Percentiles rank a stretch among this genome's conserved stretches.
These are phyloP conservation scores for Vitis labrusca DNA, from an alignment of 164 flowering plant genomes.

Conservation along the genomic window DNA sequence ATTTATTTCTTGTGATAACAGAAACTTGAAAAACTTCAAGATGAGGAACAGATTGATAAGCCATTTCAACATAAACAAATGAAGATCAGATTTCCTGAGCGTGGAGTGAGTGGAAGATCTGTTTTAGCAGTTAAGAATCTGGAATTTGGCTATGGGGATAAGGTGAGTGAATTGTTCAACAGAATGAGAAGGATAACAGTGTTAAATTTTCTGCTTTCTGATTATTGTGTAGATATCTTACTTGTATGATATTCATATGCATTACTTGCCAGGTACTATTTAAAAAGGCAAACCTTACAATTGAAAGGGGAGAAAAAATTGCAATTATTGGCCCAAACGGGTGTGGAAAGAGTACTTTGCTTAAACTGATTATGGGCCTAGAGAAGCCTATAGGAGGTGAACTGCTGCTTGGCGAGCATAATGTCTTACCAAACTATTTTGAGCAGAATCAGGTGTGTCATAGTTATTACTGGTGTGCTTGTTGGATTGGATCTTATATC, in stretches of 20 bases:
- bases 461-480: not conserved
- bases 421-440: conserved; percentile 94
- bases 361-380: conserved; percentile 86
- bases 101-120: conserved; percentile 84
- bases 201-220: not conserved
- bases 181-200: not conserved
- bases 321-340: conserved; percentile 98
- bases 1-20: conserved; percentile 30
- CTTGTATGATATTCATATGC: not conserved
- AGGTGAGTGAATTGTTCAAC: conserved; percentile 34
- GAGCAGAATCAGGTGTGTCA: conserved; percentile 95
- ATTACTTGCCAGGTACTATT: conserved; percentile 62
- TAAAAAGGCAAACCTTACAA: conserved; percentile 68
- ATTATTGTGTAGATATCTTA: not conserved
- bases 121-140: conserved; percentile 65
- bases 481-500: not conserved
- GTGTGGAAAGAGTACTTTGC: conserved; percentile 95
- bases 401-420: conserved; percentile 86
- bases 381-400: conserved; percentile 77
- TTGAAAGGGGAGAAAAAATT: conserved; percentile 89
- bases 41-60: conserved; percentile 86
- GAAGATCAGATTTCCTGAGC: conserved; percentile 94
- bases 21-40: conserved; percentile 93
- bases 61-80: conserved; percentile 93
- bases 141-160: conserved; percentile 66